phyloP scores from a whole-genome alignment of 1,284 basidiomycete species.

The Peniophora sp. region DNA sequence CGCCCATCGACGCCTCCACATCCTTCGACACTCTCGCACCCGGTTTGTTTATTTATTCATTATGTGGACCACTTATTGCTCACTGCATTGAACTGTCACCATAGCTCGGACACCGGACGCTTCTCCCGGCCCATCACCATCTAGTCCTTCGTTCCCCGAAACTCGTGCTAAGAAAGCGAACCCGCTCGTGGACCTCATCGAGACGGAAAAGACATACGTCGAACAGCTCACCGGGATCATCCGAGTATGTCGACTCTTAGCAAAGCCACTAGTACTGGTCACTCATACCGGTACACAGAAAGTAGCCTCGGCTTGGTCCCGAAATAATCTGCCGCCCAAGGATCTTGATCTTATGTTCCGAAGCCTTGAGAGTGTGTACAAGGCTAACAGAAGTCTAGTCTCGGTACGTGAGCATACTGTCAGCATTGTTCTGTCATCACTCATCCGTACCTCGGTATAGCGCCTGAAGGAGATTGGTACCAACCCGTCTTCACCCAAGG shows the following conservation, averaged over 20 bases:
- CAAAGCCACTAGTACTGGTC: conserved; percentile 9
- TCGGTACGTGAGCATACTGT: conserved; percentile 42
- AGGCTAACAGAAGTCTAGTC: conserved; percentile 79
- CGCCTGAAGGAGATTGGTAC: conserved; percentile 92
- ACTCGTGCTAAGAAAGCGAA: conserved; percentile 60
- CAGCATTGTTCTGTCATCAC: conserved; percentile 1
- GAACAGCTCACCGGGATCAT: conserved; percentile 87
- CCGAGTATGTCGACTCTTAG: conserved; percentile 51
- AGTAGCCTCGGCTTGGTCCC: conserved; percentile 95
- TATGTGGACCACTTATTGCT: too few relatives aligned
- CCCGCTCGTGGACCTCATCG: conserved; percentile 87
- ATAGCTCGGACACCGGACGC: conserved; percentile 18
- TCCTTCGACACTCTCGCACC: conserved; percentile 19
- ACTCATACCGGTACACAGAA: conserved; percentile 45
- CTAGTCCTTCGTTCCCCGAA: conserved; percentile 21
- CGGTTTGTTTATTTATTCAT: conserved; percentile 12
- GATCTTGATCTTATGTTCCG: conserved; percentile 94
- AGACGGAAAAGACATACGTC: conserved; percentile 92
- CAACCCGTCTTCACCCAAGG: conserved; percentile 91
- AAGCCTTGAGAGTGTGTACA: conserved; percentile 86
- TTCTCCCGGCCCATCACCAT: conserved; percentile 14
- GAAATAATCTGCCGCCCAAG: conserved; percentile 87
- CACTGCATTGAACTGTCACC: not conserved
- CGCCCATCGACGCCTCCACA: conserved; percentile 22
- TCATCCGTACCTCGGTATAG: conserved; percentile 32